A percentile compares a stretch with the other conserved stretches of the same genome.
Conservation (phyloP, 441 rosid species). For the Jatropha multifida region DNA sequence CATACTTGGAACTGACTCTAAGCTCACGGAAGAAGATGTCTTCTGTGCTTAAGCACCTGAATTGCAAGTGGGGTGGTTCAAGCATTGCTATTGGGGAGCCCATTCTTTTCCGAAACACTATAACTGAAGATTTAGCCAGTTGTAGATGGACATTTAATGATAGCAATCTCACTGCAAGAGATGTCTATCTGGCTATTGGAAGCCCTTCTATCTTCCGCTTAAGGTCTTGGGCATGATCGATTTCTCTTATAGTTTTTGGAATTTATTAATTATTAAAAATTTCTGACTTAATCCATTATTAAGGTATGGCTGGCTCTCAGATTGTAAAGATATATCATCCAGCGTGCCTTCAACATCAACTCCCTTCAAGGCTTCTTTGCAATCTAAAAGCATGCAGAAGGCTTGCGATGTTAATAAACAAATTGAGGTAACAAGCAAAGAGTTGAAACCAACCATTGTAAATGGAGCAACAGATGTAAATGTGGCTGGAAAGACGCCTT, state of each 20-base stretch:
- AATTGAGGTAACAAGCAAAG: slow-evolving; percentile 30
- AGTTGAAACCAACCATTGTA: slow-evolving; percentile 23
- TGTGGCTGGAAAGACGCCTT: slow-evolving; percentile 33
- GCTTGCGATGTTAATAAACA: slow-evolving; percentile 19
- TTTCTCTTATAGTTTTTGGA: slow-evolving; percentile 15
- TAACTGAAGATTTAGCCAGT: slow-evolving; percentile 28
- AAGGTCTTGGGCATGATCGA: slow-evolving; percentile 44
- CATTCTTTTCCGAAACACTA: slow-evolving; percentile 50
- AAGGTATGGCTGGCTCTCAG: slow-evolving; percentile 84
- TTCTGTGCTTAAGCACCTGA: slow-evolving; percentile 76
- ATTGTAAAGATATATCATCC: slow-evolving; percentile 27
- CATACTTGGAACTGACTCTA: slow-evolving; percentile 85
- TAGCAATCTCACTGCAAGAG: slow-evolving; percentile 42
- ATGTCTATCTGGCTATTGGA: slow-evolving; percentile 59
- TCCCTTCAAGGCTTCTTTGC: slow-evolving; percentile 27
- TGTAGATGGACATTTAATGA: slow-evolving; percentile 57
- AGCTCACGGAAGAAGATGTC: slow-evolving; percentile 70
- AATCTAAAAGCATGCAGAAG: slow-evolving; percentile 31
- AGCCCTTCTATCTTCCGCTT: slow-evolving; percentile 73
- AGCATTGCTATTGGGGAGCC: slow-evolving; percentile 62
- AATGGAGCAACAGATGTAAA: slow-evolving; percentile 33
- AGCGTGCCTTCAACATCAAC: slow-evolving; percentile 37
- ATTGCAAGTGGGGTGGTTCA: slow-evolving; percentile 77
- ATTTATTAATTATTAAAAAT: slow-evolving; percentile 1
- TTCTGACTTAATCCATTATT: slow-evolving; percentile 26